Conservation (phyloP, 2,329 filamentous ascomycete species). For the Aspergillus fischeri region DNA sequence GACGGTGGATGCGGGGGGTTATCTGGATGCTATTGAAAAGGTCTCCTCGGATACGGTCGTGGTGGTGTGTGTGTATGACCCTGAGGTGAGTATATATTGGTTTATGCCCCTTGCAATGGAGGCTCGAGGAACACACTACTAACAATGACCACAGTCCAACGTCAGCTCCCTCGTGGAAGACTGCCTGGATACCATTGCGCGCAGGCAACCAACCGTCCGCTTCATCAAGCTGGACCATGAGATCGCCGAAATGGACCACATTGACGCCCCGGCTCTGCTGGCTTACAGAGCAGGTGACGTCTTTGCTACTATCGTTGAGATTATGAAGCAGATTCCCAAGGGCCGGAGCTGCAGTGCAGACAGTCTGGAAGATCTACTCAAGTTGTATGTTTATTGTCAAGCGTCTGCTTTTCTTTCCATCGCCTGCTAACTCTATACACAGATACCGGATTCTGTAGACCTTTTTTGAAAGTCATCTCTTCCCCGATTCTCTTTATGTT, state of each 20-base stretch:
- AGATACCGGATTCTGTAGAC: conserved; percentile 30
- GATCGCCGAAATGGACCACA: conserved; percentile 90
- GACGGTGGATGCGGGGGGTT: conserved; percentile 82
- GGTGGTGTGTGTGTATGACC: conserved; percentile 89
- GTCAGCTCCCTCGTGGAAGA: conserved; percentile 75
- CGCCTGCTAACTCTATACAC: conserved; percentile 3
- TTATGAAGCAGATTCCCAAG: conserved; percentile 77
- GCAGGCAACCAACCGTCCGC: conserved; percentile 65
- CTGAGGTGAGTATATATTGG: conserved; percentile 59
- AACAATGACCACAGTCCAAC: conserved; percentile 56
- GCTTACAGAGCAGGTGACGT: conserved; percentile 88
- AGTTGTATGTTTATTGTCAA: conserved; percentile 42
- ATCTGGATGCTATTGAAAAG: conserved; percentile 94
- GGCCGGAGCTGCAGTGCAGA: conserved; percentile 48
- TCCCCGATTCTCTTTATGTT: neutral
- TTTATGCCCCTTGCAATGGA: neutral
- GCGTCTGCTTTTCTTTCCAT: neutral
- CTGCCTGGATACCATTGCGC: conserved; percentile 71
- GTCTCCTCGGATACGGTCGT: conserved; percentile 76
- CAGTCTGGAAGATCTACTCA: conserved; percentile 55
- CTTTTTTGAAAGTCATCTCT: neutral
- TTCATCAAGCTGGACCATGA: conserved; percentile 90
- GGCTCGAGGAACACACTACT: conserved; percentile 2
- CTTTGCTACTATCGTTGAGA: conserved; percentile 81
- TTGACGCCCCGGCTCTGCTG: conserved; percentile 79